Conservation (phyloP, 768 basidiomycete species). For the Panaeolus papilionaceus region DNA sequence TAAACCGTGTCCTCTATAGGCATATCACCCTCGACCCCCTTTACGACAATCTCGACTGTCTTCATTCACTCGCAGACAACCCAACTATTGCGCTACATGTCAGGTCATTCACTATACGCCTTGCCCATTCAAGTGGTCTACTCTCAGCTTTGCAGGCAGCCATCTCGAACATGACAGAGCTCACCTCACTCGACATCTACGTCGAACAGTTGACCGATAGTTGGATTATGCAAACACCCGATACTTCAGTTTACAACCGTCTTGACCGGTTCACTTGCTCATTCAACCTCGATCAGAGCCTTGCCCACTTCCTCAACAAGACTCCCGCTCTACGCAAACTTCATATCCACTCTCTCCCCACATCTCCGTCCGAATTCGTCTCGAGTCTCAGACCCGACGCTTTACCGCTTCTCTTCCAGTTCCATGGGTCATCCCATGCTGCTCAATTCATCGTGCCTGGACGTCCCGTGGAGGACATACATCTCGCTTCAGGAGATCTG, state of each 20-base stretch:
- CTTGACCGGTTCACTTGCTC: constrained; percentile 65
- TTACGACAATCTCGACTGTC: constrained; percentile 52
- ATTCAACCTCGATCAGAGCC: constrained; percentile 63
- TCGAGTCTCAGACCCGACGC: constrained; percentile 45
- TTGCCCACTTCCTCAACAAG: constrained; percentile 63
- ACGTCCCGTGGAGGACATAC: constrained; percentile 68
- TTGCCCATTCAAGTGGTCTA: constrained; percentile 53
- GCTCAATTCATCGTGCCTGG: constrained; percentile 66
- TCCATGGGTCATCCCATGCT: constrained; percentile 64
- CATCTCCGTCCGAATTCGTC: constrained; percentile 33
- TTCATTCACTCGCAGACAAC: constrained; percentile 60
- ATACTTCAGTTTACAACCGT: constrained; percentile 44
- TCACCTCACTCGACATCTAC: constrained; percentile 61
- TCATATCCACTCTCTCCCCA: constrained; percentile 52
- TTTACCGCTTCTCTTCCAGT: constrained; percentile 56
- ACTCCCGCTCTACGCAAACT: constrained; percentile 62
- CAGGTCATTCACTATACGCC: constrained; percentile 61
- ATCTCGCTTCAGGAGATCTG: constrained; percentile 66
- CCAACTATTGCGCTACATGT: constrained; percentile 68
- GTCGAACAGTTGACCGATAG: constrained; percentile 53
- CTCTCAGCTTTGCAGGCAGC: constrained; percentile 57
- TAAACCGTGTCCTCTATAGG: constrained; percentile 70
- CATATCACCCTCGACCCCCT: constrained; percentile 52
- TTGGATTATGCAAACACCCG: constrained; percentile 55
- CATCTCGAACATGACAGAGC: constrained; percentile 64